Evolutionary conservation across 441 rosid species (phyloP), one percentile per base, ranked within the genome.

Genomic region (Theobroma grandiflorum): DNA sequence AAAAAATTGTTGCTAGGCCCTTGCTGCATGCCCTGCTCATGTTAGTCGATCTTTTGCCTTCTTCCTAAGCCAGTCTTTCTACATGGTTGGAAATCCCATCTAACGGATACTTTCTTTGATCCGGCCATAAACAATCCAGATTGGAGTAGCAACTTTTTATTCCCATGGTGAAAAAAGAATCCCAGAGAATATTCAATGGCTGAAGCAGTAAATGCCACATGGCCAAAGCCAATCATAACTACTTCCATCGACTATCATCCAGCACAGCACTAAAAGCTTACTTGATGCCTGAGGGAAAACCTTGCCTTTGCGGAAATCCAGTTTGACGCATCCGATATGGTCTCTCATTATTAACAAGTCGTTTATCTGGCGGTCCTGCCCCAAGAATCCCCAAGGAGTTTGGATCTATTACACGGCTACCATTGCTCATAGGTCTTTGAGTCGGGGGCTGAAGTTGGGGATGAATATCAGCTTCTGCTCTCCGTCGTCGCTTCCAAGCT

Each of bases 301-400:
- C 92, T 73, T 88, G 90, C 85, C 91, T 86, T 15, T 85, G 83
- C 40, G 97, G 91, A 84, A 88, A 88, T 70, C 99, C 88, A 37
- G 91, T 81, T 82, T 86, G 90, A 38, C 91, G 98, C 85, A 77
- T 78, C 76, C 96, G 88, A 55, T 83, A 84, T 76, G 89, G 88
- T 82, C 95, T 90, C 83, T 87, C 92, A 6, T 81, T 67, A 73
- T 20, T 86, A 47, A 61, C 82, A 63, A 89, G 77, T 3, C 86
- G 89, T 75, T n/a, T 69, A 81, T 91, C 99, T n/a, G 95, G 83
- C n/a, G 99, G 99, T 67, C 91, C 95, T 0, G 98, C 97, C 73
- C 99, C 99, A 14, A 97, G 98, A 86, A 97, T 97, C 45, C 99
- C 99, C 73, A 92, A 70, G 6, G 98, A 91, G 78, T 81, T 95